Base-by-base conservation (phyloP, 2,329 filamentous ascomycete species). In the Aschersonia sp. region DNA sequence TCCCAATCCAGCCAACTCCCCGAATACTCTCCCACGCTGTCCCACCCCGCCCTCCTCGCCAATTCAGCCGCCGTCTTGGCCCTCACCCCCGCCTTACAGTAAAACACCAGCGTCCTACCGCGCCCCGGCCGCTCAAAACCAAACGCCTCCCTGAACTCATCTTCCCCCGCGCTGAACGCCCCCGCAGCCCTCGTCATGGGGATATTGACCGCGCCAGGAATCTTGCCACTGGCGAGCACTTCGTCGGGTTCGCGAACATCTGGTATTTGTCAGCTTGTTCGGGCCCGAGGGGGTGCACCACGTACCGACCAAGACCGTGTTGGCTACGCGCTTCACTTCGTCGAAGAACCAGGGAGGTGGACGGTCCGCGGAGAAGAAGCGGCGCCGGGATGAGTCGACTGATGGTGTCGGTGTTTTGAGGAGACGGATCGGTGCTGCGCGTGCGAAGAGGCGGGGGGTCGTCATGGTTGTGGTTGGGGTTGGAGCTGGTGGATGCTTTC, bases 41-140 rank as follows among this genome's bases (percentile, higher is more conserved):
- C 65, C 74, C 85, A 97, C 7, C 91, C 91, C 2, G 81, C 83
- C 60, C 85, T 75, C 56, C 72, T 71, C 31, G 92, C 92, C 62
- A 96, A 65, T 53, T 76, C 73, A 5, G 89, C 89, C 5, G 89
- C 89, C 1, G 85, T 78, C 44, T 74, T 71, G 56, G 86, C 88
- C 60, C 92, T 74, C 53, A 97, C 86, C 2, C 92, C 92, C 0
- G 89, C 82, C 69, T 88, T 94, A 68, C 92, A 98, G 65, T 95
- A 97, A 59, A 97, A 92, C 4, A 97, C 74, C 10, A 95, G 63
- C 53, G 77, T 71, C 32, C 65, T 62, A 43, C 77, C 71, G 51
- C 69, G 69, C 2, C 58, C 57, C 0, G 73, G 89, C 51, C 86
- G 84, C 50, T 73, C 67, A 59, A 85, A 94, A 4, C 88, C 89